Evolutionary conservation across 176 grass and related monocot species (phyloP).

Genomic region (Bonia amplexicaulis): DNA sequence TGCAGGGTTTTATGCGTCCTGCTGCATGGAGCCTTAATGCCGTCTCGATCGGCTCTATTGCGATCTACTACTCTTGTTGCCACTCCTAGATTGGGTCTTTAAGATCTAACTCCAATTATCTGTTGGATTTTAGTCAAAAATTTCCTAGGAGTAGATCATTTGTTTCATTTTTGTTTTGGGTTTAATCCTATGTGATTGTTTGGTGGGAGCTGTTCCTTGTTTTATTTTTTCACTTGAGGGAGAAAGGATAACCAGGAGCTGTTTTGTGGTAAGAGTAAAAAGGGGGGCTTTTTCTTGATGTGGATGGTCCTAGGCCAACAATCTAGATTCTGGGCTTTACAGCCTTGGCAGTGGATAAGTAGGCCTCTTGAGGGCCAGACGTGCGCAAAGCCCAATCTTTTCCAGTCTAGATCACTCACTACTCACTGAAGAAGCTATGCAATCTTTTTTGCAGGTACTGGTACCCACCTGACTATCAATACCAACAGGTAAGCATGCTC

Average conservation of each 20-base stretch:
- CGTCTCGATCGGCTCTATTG: background rate
- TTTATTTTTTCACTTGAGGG: background rate
- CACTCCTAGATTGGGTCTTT: background rate
- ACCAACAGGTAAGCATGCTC: conserved; percentile 69
- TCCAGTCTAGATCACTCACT: conserved; percentile 17
- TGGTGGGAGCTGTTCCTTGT: background rate
- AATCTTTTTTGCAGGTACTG: conserved; percentile 73
- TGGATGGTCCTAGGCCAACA: background rate
- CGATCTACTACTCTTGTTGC: background rate
- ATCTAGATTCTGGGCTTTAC: conserved; percentile 39
- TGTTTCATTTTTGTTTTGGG: background rate
- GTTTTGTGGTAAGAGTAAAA: background rate
- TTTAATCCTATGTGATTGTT: background rate
- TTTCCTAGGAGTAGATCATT: background rate
- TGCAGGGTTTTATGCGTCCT: background rate
- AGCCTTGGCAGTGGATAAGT: conserved; percentile 41
- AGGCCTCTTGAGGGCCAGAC: background rate
- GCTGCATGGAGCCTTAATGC: background rate
- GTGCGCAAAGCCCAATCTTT: conserved; percentile 16
- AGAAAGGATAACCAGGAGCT: background rate
- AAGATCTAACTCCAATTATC: background rate
- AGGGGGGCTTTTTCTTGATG: background rate
- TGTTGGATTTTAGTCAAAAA: background rate
- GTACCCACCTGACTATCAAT: conserved; percentile 79
- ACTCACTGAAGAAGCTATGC: conserved; percentile 37